Percentiles rank a stretch among this genome's conserved stretches.
Evolutionary conservation across 306 rosid genomes (phyloP).

Genomic region (Ceratonia siliqua): DNA sequence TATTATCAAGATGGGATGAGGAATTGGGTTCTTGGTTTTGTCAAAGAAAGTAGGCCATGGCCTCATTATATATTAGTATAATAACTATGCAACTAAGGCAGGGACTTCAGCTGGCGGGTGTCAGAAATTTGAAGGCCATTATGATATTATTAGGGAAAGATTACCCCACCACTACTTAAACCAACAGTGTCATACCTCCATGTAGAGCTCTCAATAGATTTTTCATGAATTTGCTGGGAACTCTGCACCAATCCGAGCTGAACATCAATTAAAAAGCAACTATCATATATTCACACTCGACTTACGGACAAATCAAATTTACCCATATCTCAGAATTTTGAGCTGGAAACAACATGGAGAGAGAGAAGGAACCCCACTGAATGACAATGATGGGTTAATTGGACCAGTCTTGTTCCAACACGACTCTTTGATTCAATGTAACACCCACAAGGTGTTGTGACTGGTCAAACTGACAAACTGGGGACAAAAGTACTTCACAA

Average conservation of each 20-base stretch:
- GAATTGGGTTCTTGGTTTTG: constrained; percentile 17
- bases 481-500: neutral
- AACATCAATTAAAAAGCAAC: neutral
- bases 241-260: neutral
- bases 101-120: neutral
- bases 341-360: neutral
- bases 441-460: constrained; percentile 10
- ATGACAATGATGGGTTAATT: neutral
- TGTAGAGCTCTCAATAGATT: neutral
- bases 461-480: constrained; percentile 30
- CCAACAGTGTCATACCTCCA: neutral
- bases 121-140: neutral
- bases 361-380: neutral
- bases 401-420: neutral
- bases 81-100: neutral
- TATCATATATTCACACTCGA: neutral
- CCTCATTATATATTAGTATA: neutral
- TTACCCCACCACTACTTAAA: constrained; percentile 4
- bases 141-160: constrained; percentile 11
- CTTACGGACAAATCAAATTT: neutral
- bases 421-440: constrained; percentile 27
- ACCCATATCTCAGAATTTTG: neutral
- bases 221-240: neutral
- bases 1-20: constrained; percentile 15
- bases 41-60: constrained; percentile 41